Evolutionary conservation across 805 yeast species (phyloP).

Genomic region (Jamesozyma piceae): DNA sequence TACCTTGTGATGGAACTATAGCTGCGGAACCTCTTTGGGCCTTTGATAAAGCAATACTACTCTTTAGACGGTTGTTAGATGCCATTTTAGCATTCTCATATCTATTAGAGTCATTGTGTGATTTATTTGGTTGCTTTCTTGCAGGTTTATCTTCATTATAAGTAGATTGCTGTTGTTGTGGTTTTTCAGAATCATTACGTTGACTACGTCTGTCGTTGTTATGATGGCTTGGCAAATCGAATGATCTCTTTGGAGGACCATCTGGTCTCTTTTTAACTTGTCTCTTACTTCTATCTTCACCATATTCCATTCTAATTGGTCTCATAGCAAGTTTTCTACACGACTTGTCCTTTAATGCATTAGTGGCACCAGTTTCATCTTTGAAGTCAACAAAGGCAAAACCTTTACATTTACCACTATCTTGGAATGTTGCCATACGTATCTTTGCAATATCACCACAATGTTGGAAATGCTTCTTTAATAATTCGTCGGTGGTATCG

Average conservation of each 20-base stretch:
- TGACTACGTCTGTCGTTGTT: slow-evolving; percentile 1
- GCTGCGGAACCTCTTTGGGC: slow-evolving; percentile 88
- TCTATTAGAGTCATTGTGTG: slow-evolving; percentile 15
- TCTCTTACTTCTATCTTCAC: slow-evolving; percentile 87
- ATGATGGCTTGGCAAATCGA: slow-evolving; percentile 15
- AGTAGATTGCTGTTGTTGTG: neutral
- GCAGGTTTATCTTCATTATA: slow-evolving; percentile 5
- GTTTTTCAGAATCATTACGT: neutral
- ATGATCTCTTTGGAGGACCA: slow-evolving; percentile 19
- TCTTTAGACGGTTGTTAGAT: slow-evolving; percentile 45
- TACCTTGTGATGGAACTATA: slow-evolving; percentile 84
- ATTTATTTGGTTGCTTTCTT: slow-evolving; percentile 19
- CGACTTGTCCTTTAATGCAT: slow-evolving; percentile 64
- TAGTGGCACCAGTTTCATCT: slow-evolving; percentile 71
- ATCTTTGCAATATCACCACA: slow-evolving; percentile 80
- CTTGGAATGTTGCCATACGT: slow-evolving; percentile 98
- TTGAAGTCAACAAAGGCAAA: slow-evolving; percentile 86
- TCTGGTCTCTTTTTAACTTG: slow-evolving; percentile 35
- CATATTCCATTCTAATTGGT: slow-evolving; percentile 77
- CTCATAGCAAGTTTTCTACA: slow-evolving; percentile 63
- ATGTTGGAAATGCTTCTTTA: slow-evolving; percentile 76
- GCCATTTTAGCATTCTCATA: slow-evolving; percentile 18
- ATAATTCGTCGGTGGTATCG: slow-evolving; percentile 74
- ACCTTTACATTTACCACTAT: slow-evolving; percentile 92
- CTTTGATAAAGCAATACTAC: slow-evolving; percentile 78